A percentile compares a stretch with the other conserved stretches of the same genome.
phyloP scores from a whole-genome alignment of 106 monocot genomes.

The Xerophyta viscosa region DNA sequence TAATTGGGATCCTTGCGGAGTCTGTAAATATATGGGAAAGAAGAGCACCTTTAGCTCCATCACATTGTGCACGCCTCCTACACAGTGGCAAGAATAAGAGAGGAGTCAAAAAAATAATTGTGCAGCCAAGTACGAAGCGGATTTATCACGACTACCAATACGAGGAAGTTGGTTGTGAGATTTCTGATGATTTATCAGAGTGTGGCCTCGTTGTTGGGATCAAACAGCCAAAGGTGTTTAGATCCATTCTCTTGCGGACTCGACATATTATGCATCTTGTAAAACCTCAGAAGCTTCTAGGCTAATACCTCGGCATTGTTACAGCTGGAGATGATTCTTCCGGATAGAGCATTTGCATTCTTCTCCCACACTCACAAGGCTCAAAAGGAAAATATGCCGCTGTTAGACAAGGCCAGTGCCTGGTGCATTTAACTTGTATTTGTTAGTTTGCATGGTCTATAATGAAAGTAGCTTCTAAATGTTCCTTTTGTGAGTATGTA shows the following conservation, averaged over 20 bases:
- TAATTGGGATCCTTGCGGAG: slow-evolving; percentile 83
- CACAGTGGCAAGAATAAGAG: slow-evolving; percentile 36
- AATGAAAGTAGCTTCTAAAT: too few species aligned
- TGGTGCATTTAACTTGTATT: not conserved
- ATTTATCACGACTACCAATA: slow-evolving; percentile 74
- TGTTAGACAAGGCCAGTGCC: slow-evolving; percentile 73
- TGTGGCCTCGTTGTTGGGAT: slow-evolving; percentile 93
- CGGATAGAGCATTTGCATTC: slow-evolving; percentile 86
- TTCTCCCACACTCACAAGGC: slow-evolving; percentile 99
- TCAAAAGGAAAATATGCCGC: slow-evolving; percentile 85
- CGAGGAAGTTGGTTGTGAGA: slow-evolving; percentile 84
- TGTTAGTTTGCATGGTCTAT: too few species aligned
- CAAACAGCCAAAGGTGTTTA: slow-evolving; percentile 87
- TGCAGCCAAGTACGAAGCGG: slow-evolving; percentile 87
- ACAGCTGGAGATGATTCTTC: slow-evolving; percentile 86
- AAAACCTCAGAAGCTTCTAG: not conserved
- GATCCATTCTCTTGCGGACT: not conserved
- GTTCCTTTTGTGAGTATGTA: slow-evolving; percentile 10
- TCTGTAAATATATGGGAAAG: slow-evolving; percentile 80
- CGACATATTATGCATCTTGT: not conserved
- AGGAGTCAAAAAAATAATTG: slow-evolving; percentile 59
- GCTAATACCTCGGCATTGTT: not conserved
- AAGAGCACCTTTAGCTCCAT: slow-evolving; percentile 72
- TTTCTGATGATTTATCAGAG: slow-evolving; percentile 85
- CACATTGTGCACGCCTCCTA: slow-evolving; percentile 90